Evolutionary conservation across 176 grass and related monocot genomes (phyloP).

Genomic region (Cenchrus fungigraminus): DNA sequence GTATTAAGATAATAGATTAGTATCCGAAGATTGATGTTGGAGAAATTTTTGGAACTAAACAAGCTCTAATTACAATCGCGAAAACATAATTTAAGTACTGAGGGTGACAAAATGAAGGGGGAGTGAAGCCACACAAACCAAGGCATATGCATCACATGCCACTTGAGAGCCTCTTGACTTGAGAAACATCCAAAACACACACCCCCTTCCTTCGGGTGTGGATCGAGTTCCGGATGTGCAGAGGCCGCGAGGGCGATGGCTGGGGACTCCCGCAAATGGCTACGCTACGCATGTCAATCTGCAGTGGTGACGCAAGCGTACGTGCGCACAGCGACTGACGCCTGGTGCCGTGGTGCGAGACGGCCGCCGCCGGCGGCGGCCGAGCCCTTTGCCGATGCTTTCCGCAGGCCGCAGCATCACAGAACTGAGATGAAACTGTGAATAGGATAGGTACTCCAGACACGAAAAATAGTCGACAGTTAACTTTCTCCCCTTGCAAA

Average conservation of each 20-base stretch:
- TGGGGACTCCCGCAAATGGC: neutral
- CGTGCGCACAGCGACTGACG: neutral
- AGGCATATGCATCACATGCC: neutral
- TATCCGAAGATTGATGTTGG: too few relatives aligned
- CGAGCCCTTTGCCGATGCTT: neutral
- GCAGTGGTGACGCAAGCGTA: neutral
- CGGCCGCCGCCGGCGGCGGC: too few relatives aligned
- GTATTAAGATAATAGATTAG: too few relatives aligned
- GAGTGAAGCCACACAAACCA: neutral
- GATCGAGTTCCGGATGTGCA: constrained; percentile 12
- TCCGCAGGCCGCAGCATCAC: neutral
- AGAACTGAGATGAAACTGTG: neutral
- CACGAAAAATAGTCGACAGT: too few relatives aligned
- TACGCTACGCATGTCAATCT: neutral
- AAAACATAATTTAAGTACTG: too few relatives aligned
- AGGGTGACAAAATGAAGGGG: too few relatives aligned
- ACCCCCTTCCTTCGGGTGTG: neutral
- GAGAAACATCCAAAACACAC: neutral
- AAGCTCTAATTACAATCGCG: neutral
- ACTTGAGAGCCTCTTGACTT: neutral
- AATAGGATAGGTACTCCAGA: neutral
- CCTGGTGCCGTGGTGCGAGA: neutral
- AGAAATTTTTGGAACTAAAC: too few relatives aligned
- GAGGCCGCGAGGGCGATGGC: neutral
- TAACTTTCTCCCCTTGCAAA: neutral